phyloP scores from a whole-genome alignment of 805 yeast species.

The Henningerozyma blattae region DNA sequence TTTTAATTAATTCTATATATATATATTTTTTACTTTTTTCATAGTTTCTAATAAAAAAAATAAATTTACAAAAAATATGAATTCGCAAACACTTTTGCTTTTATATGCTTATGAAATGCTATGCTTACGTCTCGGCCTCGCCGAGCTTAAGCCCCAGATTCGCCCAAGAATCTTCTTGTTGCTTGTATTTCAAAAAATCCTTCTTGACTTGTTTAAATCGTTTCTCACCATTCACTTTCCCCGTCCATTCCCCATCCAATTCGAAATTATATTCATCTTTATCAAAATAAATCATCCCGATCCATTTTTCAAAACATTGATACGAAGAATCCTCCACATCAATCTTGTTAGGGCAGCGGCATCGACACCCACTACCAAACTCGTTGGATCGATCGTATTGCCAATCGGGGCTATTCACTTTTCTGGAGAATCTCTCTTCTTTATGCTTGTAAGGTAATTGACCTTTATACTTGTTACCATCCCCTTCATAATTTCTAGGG shows the following conservation, averaged over 20 bases:
- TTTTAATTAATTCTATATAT: not conserved
- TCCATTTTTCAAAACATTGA: conserved; percentile 43
- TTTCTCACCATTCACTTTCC: conserved; percentile 2
- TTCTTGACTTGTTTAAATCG: not conserved
- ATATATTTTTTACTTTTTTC: too few species aligned
- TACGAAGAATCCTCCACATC: conserved; percentile 48
- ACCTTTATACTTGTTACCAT: conserved; percentile 7
- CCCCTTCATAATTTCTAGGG: conserved; percentile 41
- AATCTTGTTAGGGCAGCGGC: conserved; percentile 51
- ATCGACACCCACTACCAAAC: conserved; percentile 72
- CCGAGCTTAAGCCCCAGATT: not conserved
- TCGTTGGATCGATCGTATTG: conserved; percentile 26
- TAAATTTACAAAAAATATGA: too few species aligned
- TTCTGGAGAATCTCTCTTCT: conserved; percentile 10
- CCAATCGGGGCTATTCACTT: conserved; percentile 12
- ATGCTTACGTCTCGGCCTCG: not conserved
- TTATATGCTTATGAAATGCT: not conserved
- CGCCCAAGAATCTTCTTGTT: not conserved
- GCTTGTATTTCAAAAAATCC: conserved; percentile 1
- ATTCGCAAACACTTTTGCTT: too few species aligned
- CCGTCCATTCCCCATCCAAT: not conserved
- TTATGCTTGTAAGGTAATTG: conserved; percentile 36
- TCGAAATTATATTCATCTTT: not conserved
- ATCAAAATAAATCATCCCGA: conserved; percentile 14
- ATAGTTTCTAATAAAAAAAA: too few species aligned